Evolutionary conservation across 441 rosid species (phyloP).

Genomic region (Syzygium syzygioides): DNA sequence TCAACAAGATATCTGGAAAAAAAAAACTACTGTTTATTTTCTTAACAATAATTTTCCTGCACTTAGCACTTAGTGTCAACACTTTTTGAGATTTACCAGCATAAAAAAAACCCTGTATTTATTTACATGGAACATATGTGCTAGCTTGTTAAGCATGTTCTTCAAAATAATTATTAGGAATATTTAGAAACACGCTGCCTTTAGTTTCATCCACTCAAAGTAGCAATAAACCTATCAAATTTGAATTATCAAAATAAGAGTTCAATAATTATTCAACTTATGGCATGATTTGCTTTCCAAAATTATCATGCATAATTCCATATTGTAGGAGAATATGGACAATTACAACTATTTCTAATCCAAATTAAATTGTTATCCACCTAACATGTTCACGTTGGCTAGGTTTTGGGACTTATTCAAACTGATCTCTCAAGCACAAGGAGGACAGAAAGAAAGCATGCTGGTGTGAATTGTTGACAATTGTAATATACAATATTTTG

Average conservation of each 20-base stretch:
- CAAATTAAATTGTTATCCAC: background rate
- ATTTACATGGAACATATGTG: background rate
- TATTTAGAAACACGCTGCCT: background rate
- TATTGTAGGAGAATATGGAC: background rate
- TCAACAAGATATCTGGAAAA: background rate
- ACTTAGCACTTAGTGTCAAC: background rate
- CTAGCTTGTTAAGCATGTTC: background rate
- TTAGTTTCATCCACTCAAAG: background rate
- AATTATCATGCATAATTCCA: background rate
- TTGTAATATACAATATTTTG: too few species aligned
- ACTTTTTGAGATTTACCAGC: background rate
- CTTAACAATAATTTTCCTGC: background rate
- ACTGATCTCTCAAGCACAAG: background rate
- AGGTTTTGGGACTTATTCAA: background rate
- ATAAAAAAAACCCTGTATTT: background rate
- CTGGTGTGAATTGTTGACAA: background rate
- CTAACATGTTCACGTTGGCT: background rate
- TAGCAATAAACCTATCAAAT: background rate
- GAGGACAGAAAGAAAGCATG: background rate
- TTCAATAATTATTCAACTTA: background rate
- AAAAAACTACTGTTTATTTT: background rate
- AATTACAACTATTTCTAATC: background rate
- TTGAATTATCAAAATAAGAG: background rate
- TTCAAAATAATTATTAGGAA: background rate
- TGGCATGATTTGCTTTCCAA: background rate